phyloP scores from a whole-genome alignment of 2,329 filamentous ascomycete genomes.

The Xylaria sp. region DNA sequence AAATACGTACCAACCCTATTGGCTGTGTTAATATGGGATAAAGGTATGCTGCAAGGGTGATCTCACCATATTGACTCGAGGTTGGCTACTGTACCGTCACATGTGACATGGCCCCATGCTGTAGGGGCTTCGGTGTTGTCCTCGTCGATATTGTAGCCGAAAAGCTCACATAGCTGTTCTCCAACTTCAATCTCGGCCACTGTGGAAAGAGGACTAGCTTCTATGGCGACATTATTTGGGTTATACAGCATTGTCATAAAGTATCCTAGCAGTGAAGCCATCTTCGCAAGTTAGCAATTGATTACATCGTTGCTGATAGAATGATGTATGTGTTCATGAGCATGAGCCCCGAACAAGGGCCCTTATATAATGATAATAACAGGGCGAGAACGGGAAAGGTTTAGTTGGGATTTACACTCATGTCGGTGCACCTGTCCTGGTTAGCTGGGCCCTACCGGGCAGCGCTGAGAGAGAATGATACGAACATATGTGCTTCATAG shows the following conservation, averaged over 20 bases:
- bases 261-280: slow-evolving; percentile 57
- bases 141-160: slow-evolving; percentile 55
- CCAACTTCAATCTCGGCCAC: slow-evolving; percentile 57
- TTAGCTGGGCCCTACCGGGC: slow-evolving; percentile 14
- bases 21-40: slow-evolving; percentile 11
- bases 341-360: background rate
- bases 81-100: slow-evolving; percentile 58
- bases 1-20: slow-evolving; percentile 35
- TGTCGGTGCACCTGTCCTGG: slow-evolving; percentile 48
- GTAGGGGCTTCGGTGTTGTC: slow-evolving; percentile 42
- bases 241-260: slow-evolving; percentile 63
- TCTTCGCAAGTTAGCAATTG: slow-evolving; percentile 39
- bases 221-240: slow-evolving; percentile 59
- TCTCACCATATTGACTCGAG: slow-evolving; percentile 58
- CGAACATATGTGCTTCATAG: slow-evolving; percentile 60
- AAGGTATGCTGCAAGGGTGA: background rate
- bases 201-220: slow-evolving; percentile 58
- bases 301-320: background rate
- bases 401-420: slow-evolving; percentile 43
- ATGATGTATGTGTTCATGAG: background rate
- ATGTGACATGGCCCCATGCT: slow-evolving; percentile 59
- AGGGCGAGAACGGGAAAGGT: background rate
- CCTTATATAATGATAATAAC: background rate
- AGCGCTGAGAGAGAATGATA: slow-evolving; percentile 15
- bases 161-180: slow-evolving; percentile 56